These are phyloP conservation scores for Juncus inflexus DNA, from an alignment of 176 grass and related monocot species.

Conservation along the genomic window DNA sequence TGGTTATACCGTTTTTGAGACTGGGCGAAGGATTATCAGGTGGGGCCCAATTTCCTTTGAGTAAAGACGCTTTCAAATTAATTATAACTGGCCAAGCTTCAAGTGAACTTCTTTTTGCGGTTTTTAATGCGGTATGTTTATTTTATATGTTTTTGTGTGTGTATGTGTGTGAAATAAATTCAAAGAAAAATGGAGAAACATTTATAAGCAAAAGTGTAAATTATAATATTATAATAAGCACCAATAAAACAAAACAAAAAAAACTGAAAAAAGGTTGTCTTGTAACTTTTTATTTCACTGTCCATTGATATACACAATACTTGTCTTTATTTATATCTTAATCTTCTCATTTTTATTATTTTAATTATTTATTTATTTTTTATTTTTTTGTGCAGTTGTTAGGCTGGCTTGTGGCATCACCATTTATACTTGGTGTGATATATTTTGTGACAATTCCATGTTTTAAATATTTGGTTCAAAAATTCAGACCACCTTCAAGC, in stretches of 20 bases:
- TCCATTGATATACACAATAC: too few species aligned
- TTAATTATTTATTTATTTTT: not conserved
- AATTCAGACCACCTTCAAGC: slow-evolving; percentile 26
- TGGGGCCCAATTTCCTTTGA: slow-evolving; percentile 39
- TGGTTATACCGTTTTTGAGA: slow-evolving; percentile 49
- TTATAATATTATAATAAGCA: not conserved
- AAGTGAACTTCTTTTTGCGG: slow-evolving; percentile 35
- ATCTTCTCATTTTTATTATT: not conserved
- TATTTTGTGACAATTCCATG: slow-evolving; percentile 30
- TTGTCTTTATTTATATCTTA: too few species aligned
- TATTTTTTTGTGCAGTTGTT: slow-evolving; percentile 30
- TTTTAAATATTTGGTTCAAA: slow-evolving; percentile 33
- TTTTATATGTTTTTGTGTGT: not conserved
- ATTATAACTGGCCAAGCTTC: slow-evolving; percentile 43
- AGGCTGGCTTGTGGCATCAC: slow-evolving; percentile 43
- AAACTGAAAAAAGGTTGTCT: too few species aligned
- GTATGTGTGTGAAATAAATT: not conserved
- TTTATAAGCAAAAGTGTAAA: not conserved
- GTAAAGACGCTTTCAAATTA: slow-evolving; percentile 38
- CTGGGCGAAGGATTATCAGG: slow-evolving; percentile 41
- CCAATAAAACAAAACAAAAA: not conserved
- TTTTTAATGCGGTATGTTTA: slow-evolving; percentile 41
- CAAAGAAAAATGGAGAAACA: not conserved
- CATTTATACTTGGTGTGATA: slow-evolving; percentile 30
- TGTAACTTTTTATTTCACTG: too few species aligned